Evolutionary conservation across 805 yeast species (phyloP).

Genomic region (Yamadazyma sp.): DNA sequence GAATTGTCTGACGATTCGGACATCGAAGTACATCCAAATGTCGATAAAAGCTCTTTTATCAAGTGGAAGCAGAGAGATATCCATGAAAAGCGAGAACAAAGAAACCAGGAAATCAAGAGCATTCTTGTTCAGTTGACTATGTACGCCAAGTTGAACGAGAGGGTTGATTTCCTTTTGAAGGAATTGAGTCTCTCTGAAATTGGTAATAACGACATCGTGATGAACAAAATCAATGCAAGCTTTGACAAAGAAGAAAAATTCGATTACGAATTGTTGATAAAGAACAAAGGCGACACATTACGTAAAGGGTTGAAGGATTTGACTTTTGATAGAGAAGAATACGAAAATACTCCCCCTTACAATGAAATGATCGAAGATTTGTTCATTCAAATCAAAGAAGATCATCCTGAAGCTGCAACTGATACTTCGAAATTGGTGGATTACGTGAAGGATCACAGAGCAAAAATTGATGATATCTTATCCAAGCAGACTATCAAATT

Average conservation of each 20-base stretch:
- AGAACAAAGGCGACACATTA: conserved; percentile 42
- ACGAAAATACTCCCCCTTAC: conserved; percentile 58
- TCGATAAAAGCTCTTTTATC: conserved; percentile 88
- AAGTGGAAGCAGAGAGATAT: conserved; percentile 97
- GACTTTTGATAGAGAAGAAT: conserved; percentile 34
- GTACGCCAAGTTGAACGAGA: conserved; percentile 69
- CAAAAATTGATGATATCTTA: conserved; percentile 66
- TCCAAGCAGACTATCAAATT: conserved; percentile 65
- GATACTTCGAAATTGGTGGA: conserved; percentile 35
- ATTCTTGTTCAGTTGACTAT: conserved; percentile 76
- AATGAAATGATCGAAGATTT: conserved; percentile 93
- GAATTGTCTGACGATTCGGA: conserved; percentile 97
- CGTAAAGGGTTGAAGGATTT: conserved; percentile 45
- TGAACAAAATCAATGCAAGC: conserved; percentile 44
- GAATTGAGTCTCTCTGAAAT: conserved; percentile 43
- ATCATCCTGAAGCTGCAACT: conserved; percentile 49
- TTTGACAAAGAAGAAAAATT: conserved; percentile 65
- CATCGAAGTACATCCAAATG: conserved; percentile 96
- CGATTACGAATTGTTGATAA: conserved; percentile 37
- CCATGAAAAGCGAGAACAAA: conserved; percentile 84
- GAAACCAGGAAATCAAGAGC: conserved; percentile 75
- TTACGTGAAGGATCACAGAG: conserved; percentile 57
- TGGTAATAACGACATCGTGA: conserved; percentile 26
- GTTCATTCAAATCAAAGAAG: conserved; percentile 70
- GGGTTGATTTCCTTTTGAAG: conserved; percentile 65